phyloP scores from a whole-genome alignment of 768 basidiomycete species.

The Mycena vulgaris region DNA sequence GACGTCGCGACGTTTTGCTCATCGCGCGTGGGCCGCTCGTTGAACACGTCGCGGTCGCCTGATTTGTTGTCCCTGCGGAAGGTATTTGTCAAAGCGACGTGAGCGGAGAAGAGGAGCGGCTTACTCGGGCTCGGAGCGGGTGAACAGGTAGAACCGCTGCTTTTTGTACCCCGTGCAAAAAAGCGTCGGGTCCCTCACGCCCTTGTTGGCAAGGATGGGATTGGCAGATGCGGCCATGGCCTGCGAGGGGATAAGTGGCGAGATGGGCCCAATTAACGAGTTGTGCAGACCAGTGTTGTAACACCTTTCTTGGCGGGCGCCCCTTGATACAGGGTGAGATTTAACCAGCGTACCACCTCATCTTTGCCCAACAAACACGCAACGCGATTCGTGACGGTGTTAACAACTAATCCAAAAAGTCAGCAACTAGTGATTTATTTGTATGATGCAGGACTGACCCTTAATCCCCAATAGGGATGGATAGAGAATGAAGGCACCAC shows the following conservation, averaged over 20 bases:
- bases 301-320: constrained; percentile 88
- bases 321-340: constrained; percentile 93
- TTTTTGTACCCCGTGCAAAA: constrained; percentile 96
- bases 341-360: constrained; percentile 91
- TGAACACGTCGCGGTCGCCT: constrained; percentile 96
- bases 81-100: background rate
- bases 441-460: constrained; percentile 62
- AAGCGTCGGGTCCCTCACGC: constrained; percentile 88
- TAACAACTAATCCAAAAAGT: constrained; percentile 76
- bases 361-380: constrained; percentile 92
- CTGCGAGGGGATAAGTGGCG: constrained; percentile 51
- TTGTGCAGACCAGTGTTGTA: constrained; percentile 80
- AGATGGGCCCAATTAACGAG: background rate
- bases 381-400: constrained; percentile 94
- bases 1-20: constrained; percentile 90
- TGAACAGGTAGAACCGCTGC: constrained; percentile 95
- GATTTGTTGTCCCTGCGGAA: constrained; percentile 82
- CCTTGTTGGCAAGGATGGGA: constrained; percentile 91
- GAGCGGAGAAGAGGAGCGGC: constrained; percentile 49
- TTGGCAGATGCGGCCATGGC: constrained; percentile 98
- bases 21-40: constrained; percentile 96
- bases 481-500: constrained; percentile 94
- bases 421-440: background rate
- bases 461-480: constrained; percentile 96
- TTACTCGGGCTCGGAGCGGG: constrained; percentile 90